Evolutionary conservation across 352 stramenopile genomes (phyloP).

Genomic region (Globisporangium heterothallicum): DNA sequence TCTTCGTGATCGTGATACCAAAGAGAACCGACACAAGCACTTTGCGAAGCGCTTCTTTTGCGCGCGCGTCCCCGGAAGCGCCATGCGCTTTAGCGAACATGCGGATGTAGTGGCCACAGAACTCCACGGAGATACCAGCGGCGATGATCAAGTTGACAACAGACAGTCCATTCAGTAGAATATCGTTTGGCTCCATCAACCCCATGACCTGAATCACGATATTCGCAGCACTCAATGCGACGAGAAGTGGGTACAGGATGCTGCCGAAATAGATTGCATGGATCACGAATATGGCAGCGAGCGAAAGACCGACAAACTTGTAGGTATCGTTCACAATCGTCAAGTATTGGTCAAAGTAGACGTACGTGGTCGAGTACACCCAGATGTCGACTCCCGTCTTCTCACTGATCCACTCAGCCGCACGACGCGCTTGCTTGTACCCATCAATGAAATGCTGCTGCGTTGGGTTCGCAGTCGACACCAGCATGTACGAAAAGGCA

Average conservation of each 20-base stretch:
- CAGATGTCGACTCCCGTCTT: conserved; percentile 62
- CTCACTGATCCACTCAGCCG: conserved; percentile 62
- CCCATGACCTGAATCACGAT: conserved; percentile 59
- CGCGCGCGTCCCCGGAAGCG: conserved; percentile 32
- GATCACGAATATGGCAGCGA: conserved; percentile 43
- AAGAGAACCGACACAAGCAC: conserved; percentile 75
- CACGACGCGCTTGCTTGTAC: conserved; percentile 51
- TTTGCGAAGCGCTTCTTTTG: conserved; percentile 38
- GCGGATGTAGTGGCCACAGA: conserved; percentile 65
- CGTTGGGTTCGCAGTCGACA: conserved; percentile 34
- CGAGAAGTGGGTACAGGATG: conserved; percentile 38
- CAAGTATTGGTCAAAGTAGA: conserved; percentile 70
- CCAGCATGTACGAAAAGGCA: conserved; percentile 65
- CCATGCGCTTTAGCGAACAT: conserved; percentile 48
- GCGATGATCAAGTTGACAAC: conserved; percentile 78
- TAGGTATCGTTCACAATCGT: conserved; percentile 49
- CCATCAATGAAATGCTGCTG: conserved; percentile 34
- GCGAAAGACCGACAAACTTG: conserved; percentile 36
- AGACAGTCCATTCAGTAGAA: conserved; percentile 77
- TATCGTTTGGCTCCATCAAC: conserved; percentile 51
- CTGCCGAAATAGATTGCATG: conserved; percentile 45
- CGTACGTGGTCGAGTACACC: conserved; percentile 55
- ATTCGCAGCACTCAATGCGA: conserved; percentile 35
- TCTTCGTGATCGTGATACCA: conserved; percentile 85
- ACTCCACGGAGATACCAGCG: conserved; percentile 71